Conservation (phyloP, 345 rosid genomes). For the Lepidium didymum region DNA sequence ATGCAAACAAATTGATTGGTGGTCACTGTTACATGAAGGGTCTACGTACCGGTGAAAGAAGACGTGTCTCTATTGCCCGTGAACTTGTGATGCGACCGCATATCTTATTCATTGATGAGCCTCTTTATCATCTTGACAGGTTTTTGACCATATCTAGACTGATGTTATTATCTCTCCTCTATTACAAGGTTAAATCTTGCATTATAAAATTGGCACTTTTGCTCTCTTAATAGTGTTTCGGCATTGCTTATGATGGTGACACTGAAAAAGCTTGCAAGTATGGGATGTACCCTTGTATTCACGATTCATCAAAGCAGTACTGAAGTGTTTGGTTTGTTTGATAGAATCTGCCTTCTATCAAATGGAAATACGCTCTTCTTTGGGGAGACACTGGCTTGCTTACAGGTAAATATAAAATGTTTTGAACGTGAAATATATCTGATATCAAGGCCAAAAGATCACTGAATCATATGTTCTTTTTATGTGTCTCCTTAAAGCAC, state of each 20-base stretch:
- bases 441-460: background rate
- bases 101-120: constrained; percentile 86
- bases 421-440: background rate
- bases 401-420: constrained; percentile 51
- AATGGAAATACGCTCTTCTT: constrained; percentile 96
- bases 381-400: constrained; percentile 96
- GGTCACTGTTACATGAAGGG: constrained; percentile 98
- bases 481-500: constrained; percentile 47
- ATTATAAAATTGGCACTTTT: background rate
- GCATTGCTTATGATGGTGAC: constrained; percentile 99
- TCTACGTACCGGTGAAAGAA: constrained; percentile 84
- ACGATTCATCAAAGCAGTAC: constrained; percentile 94
- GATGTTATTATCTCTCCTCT: background rate
- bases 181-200: background rate
- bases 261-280: constrained; percentile 90
- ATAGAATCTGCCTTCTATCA: constrained; percentile 92
- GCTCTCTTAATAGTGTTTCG: constrained; percentile 56
- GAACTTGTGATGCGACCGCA: constrained; percentile 98
- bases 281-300: constrained; percentile 90
- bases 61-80: constrained; percentile 94
- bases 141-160: background rate
- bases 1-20: constrained; percentile 91
- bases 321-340: constrained; percentile 98
- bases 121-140: constrained; percentile 99
- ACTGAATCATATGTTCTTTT: background rate